These are phyloP conservation scores for Hebeloma cylindrosporum DNA, from an alignment of 768 basidiomycete genomes.

Conservation along the genomic window DNA sequence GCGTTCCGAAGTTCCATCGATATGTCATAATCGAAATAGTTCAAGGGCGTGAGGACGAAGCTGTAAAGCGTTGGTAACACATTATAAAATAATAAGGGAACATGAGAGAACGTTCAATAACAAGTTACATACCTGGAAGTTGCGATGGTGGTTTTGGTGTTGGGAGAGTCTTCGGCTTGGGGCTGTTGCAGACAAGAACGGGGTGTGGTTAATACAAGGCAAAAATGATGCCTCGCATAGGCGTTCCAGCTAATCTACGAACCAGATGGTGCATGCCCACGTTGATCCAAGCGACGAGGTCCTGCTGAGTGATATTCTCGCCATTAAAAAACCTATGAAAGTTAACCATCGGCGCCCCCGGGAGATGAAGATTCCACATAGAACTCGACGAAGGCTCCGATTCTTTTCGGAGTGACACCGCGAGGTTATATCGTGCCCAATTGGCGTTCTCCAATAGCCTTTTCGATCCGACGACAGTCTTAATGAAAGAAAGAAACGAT, in stretches of 20 bases:
- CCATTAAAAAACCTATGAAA: slow-evolving; percentile 65
- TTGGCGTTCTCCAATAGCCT: slow-evolving; percentile 60
- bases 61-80: slow-evolving; percentile 26
- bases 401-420: slow-evolving; percentile 58
- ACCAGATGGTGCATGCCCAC: slow-evolving; percentile 67
- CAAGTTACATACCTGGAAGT: slow-evolving; percentile 43
- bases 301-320: slow-evolving; percentile 62
- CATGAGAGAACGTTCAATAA: background rate
- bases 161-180: slow-evolving; percentile 64
- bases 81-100: background rate
- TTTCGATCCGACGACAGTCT: slow-evolving; percentile 62
- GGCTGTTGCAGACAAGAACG: slow-evolving; percentile 34
- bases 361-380: slow-evolving; percentile 65
- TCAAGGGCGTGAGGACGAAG: slow-evolving; percentile 60
- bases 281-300: slow-evolving; percentile 67
- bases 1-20: slow-evolving; percentile 59
- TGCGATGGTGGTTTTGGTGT: slow-evolving; percentile 56
- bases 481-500: background rate
- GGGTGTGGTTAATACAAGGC: too few species aligned
- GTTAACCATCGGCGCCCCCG: slow-evolving; percentile 53
- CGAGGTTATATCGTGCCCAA: slow-evolving; percentile 65
- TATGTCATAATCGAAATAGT: slow-evolving; percentile 64
- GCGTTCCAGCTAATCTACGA: too few species aligned
- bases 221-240: background rate
- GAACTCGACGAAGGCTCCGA: slow-evolving; percentile 56